Evolutionary conservation across 345 rosid genomes (phyloP), one percentile per base, ranked within the genome.

Genomic region (Dovyalis caffra): DNA sequence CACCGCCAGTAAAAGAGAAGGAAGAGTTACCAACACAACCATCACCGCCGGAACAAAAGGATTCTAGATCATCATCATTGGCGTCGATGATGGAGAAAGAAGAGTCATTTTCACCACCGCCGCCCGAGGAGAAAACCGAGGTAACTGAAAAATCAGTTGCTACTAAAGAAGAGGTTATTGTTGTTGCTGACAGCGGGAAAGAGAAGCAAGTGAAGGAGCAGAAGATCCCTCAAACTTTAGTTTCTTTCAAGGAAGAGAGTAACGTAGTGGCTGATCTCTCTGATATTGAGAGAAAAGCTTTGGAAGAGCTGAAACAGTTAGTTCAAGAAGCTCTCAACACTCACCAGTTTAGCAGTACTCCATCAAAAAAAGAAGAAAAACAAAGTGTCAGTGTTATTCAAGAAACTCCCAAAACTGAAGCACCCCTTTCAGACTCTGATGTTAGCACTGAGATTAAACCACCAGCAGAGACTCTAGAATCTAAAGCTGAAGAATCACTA

Each of bases 211-310:
- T 18, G 0, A 83, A 74, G 45, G 78, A 80, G 64, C 65, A 47
- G 32, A 87, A 85, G 74, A 32, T 86, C 65, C 83, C 78, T 67
- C 78, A 77, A 11, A 29, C 63, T 34, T 70, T 89, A 7, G 83
- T 73, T 15, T 88, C 92, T 25, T 91, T 89, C 75, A 88, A 89
- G 85, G 94, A 91, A 76, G 92, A 91, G 83, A 85, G 86, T 66
- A 87, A 91, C 76, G 77, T 84, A 37, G 91, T 85, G 40, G 80
- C 79, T 4, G 91, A 88, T 65, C 82, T 89, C 57, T 88, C 92
- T 3, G 87, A 88, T 32, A 9, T 83, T 6, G 83, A 91, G 65
- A 87, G 77, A 78, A 91, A 86, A 76, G 89, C 91, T 8, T 83
- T 87, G 2, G 90, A 89, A 1, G 97, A 91, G 62, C 73, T 91